A percentile compares a stretch with the other conserved stretches of the same genome.
phyloP scores from a whole-genome alignment of 148 eudicot genomes.

The Hydrangea macrophylla region DNA sequence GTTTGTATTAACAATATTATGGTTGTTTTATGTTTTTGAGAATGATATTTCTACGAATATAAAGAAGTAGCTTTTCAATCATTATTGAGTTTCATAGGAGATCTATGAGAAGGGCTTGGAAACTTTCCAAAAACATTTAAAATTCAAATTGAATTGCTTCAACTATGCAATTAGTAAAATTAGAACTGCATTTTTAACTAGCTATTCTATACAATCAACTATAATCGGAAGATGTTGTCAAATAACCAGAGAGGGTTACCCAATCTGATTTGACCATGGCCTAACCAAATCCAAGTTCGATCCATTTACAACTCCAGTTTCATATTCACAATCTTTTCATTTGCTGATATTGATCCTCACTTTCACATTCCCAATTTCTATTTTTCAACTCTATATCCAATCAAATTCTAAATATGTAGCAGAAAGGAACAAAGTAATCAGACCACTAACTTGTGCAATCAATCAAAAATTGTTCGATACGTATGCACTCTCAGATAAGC shows the following conservation, averaged over 20 bases:
- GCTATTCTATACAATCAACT: conserved; percentile 3
- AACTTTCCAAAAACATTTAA: not conserved
- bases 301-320: not conserved
- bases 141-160: not conserved
- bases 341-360: not conserved
- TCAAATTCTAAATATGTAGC: not conserved
- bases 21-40: no score
- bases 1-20: no score
- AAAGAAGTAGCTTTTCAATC: not conserved
- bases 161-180: no score
- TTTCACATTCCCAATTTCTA: not conserved
- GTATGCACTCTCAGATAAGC: not conserved
- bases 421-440: not conserved
- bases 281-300: not conserved
- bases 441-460: not conserved
- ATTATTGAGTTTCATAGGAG: not conserved
- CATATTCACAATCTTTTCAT: not conserved
- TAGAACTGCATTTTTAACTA: not conserved
- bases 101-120: no score
- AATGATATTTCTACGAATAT: no score
- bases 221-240: not conserved
- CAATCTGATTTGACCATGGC: conserved; percentile 2
- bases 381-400: no score
- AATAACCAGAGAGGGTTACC: not conserved
- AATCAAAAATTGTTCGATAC: not conserved